Conservation (phyloP, 2,329 filamentous ascomycete species). For the Thermothelomyces thermophilus region DNA sequence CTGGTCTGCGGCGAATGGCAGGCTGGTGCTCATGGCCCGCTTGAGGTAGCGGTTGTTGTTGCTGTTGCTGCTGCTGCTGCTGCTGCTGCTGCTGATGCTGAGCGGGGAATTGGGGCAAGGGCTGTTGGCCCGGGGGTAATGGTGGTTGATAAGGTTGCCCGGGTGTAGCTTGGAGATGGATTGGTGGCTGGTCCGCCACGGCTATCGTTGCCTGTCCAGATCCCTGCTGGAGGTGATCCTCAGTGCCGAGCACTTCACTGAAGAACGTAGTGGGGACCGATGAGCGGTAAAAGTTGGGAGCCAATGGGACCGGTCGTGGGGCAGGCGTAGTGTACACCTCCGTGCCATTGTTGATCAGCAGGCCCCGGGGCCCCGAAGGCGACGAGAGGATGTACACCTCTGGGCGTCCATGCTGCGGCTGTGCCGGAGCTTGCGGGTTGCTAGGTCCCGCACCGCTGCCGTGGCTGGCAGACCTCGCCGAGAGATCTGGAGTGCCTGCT, state of each 20-base stretch:
- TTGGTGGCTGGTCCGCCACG: slow-evolving; percentile 26
- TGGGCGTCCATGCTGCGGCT: slow-evolving; percentile 28
- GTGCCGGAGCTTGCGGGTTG: background rate
- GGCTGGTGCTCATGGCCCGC: slow-evolving; percentile 3
- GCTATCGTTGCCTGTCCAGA: slow-evolving; percentile 25
- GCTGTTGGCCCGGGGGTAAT: slow-evolving; percentile 13
- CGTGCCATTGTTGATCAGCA: slow-evolving; percentile 46
- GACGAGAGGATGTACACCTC: slow-evolving; percentile 57
- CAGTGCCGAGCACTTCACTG: background rate
- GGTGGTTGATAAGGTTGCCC: slow-evolving; percentile 25
- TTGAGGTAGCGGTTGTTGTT: slow-evolving; percentile 23
- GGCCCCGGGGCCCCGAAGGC: slow-evolving; percentile 50
- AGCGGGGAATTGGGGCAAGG: slow-evolving; percentile 17
- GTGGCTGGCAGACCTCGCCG: slow-evolving; percentile 29
- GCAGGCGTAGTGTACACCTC: slow-evolving; percentile 47
- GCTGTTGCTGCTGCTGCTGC: slow-evolving; percentile 25
- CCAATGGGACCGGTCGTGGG: background rate
- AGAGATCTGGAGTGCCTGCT: slow-evolving; percentile 41
- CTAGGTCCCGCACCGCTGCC: slow-evolving; percentile 22
- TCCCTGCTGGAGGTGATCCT: slow-evolving; percentile 9
- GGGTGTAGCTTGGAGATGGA: slow-evolving; percentile 16
- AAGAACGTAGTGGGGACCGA: slow-evolving; percentile 8
- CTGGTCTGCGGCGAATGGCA: slow-evolving; percentile 12
- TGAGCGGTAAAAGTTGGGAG: slow-evolving; percentile 4
- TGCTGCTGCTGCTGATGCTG: too few species aligned